Base-by-base conservation (phyloP, 176 grass and related monocot genomes). In the Musa beccarii region DNA sequence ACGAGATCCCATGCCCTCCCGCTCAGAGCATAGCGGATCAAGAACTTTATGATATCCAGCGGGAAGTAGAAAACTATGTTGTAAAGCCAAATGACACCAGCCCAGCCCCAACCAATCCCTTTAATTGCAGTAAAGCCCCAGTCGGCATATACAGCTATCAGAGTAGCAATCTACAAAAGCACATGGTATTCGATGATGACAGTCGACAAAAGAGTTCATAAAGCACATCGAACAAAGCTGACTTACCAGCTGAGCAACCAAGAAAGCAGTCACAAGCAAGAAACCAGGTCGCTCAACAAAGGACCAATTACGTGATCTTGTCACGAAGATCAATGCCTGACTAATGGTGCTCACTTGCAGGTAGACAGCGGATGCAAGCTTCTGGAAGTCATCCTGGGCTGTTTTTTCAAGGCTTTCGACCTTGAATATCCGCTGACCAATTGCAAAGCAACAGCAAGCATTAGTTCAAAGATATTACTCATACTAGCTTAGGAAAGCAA, bases 281-380 rank as follows among this genome's bases (percentile, higher is more conserved):
- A 96, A 83, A 53, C 92, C 92, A 23, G 92, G 92, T 52, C 92
- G 86, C 79, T 96, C 92, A 53, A 89, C 75, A 71, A 96, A 96
- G 52, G 92, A 96, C 92, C 89, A 96, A 82, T 89, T 91, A 74
- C 89, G 88, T 49, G 92, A 96, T 69, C 92, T 57, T 21, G 92
- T 96, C 51, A 96, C 92, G 63, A 96, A 96, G 74, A 96, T 96
- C 24, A 96, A 84, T 9, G 92, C 92, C 74, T 96, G 92, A 50
- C 92, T 96, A 50, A 96, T 73, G 5, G 92, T 96, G 84, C 92
- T 96, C 53, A 96, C 92, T 96, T 96, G 92, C 52, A 96, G 86
- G 81, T 96, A 96, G 14, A 96, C 75, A 1, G 92, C 92, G 71
- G 92, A 91, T 13, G 92, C 92, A 77, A 96, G 92, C 77, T 96